Evolutionary conservation across 805 yeast genomes (phyloP).

Genomic region (Starmerella gropengiesseri): DNA sequence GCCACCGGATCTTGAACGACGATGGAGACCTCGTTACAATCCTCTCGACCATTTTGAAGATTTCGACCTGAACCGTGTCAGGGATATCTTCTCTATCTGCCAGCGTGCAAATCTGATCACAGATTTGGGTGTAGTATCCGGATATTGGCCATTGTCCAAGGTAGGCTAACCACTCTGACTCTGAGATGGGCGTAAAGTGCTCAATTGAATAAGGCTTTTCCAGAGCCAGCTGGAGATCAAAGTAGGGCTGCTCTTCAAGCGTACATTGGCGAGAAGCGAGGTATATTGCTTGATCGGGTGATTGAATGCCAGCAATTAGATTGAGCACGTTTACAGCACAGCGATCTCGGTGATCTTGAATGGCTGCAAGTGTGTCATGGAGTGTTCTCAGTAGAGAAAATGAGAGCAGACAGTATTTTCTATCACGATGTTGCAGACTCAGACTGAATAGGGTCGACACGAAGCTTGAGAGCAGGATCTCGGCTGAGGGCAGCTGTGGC

Average conservation of each 20-base stretch:
- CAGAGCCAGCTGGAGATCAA: conserved; percentile 6
- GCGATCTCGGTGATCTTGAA: background rate
- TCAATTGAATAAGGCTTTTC: background rate
- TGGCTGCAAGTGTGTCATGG: background rate
- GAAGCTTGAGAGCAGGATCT: conserved; percentile 13
- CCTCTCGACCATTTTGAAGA: conserved; percentile 11
- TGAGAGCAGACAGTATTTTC: conserved; percentile 11
- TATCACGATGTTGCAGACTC: background rate
- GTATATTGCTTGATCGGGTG: conserved; percentile 9
- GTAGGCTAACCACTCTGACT: conserved; percentile 3
- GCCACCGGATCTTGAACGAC: conserved; percentile 8
- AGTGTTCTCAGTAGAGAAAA: conserved; percentile 7
- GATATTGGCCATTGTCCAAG: conserved; percentile 8
- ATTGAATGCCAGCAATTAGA: background rate
- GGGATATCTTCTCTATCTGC: conserved; percentile 6
- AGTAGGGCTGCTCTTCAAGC: conserved; percentile 9
- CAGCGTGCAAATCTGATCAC: background rate
- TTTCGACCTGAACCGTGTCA: conserved; percentile 11
- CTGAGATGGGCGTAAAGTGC: background rate
- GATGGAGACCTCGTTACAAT: background rate
- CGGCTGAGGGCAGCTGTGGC: conserved; percentile 16
- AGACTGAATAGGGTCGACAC: conserved; percentile 8
- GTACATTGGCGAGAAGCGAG: conserved; percentile 13
- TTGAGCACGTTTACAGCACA: background rate
- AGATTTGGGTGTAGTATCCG: conserved; percentile 6